Evolutionary conservation across 805 yeast species (phyloP).

Genomic region (Schwanniomyces vanrijiae): DNA sequence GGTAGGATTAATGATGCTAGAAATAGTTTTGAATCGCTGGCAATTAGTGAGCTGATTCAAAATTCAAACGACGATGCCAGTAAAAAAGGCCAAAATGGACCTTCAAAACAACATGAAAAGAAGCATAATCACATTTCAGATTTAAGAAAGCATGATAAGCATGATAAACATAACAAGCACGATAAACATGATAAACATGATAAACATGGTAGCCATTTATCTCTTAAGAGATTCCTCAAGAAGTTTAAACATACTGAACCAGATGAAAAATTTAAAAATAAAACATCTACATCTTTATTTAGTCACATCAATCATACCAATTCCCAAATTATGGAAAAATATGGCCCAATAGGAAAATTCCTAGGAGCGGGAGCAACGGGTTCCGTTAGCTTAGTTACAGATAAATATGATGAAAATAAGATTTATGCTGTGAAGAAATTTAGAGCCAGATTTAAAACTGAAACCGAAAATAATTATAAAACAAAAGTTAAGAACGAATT

Average conservation of each 20-base stretch:
- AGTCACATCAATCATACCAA: slow-evolving; percentile 13
- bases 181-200: background rate
- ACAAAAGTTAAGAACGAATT: slow-evolving; percentile 82
- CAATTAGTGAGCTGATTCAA: background rate
- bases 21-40: background rate
- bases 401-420: slow-evolving; percentile 48
- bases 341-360: slow-evolving; percentile 67
- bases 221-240: slow-evolving; percentile 53
- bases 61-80: background rate
- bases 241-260: slow-evolving; percentile 31
- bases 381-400: slow-evolving; percentile 75
- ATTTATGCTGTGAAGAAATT: slow-evolving; percentile 88
- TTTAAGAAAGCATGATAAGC: background rate
- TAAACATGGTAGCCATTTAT: slow-evolving; percentile 22
- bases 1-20: background rate
- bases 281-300: slow-evolving; percentile 4
- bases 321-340: slow-evolving; percentile 46
- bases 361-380: slow-evolving; percentile 96
- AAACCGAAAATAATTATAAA: slow-evolving; percentile 66
- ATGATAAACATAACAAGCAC: slow-evolving; percentile 18
- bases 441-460: slow-evolving; percentile 61
- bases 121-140: background rate
- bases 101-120: background rate
- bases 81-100: background rate
- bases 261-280: slow-evolving; percentile 2